Conservation (phyloP, 345 rosid genomes). For the Eucalyptus tenuipes region DNA sequence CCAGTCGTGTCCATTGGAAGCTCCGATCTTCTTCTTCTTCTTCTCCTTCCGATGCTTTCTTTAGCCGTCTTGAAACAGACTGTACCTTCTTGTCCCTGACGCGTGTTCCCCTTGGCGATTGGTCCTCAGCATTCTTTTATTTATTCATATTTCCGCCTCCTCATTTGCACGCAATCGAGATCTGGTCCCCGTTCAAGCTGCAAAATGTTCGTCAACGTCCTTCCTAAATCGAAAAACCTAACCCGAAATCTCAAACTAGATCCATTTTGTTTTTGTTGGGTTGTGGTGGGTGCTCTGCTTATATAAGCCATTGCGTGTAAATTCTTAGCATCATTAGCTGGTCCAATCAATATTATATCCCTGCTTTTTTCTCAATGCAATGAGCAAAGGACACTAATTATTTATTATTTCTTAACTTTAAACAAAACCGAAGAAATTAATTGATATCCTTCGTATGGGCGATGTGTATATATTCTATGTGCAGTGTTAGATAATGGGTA, state of each 20-base stretch:
- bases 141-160: background rate
- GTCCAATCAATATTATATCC: background rate
- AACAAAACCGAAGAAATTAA: background rate
- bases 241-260: background rate
- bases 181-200: background rate
- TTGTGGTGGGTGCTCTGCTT: background rate
- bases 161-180: background rate
- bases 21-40: background rate
- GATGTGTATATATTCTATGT: accelerated
- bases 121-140: background rate
- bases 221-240: background rate
- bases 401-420: background rate
- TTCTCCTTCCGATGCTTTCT: background rate
- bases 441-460: background rate
- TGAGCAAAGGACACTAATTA: background rate
- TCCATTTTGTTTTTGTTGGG: background rate
- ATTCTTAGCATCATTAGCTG: background rate
- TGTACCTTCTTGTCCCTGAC: background rate
- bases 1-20: background rate
- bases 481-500: background rate
- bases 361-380: background rate
- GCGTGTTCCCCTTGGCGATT: background rate
- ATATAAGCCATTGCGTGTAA: background rate
- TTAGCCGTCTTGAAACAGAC: background rate
- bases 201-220: background rate